Evolutionary conservation across 148 eudicot genomes (phyloP), one percentile per base, ranked within the genome.

Genomic region (Chenopodium formosanum): DNA sequence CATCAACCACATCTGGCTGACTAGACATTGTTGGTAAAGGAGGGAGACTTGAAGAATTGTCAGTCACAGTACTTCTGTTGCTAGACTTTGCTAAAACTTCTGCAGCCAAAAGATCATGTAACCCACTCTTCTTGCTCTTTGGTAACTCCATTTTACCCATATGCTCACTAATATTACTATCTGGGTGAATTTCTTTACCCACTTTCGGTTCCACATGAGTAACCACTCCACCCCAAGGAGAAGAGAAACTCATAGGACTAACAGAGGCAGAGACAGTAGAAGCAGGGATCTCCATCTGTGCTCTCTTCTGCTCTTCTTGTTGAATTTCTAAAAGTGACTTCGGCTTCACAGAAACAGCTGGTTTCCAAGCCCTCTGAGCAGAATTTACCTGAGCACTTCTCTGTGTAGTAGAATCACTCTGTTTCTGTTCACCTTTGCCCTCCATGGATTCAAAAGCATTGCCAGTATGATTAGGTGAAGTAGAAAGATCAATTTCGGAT

Each of bases 271-370:
- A 74, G 67, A 85, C 84, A 23, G 87, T 87, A 66, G 91, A 78
- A 82, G 72, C 83, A 14, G 86, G 84, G 70, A 52, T 69, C 79
- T 90, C 93, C 80, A 79, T 78, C 23, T 89, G 90, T 22, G 86
- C 92, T 81, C 86, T 92, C 70, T 79, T 85, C 82, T 94, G 94
- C 84, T 97, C 98, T 85, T 97, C 99, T 84, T 91, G 91, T 67
- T 97, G 99, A 87, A 94, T 97, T 86, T 97, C 99, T 73, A 91
- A n/a, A 12, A 97, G 85, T 53, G 97, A 91, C 82, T 91, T 94
- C 20, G 99, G 97, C 90, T 91, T 94, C 69, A 94, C 92, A 86
- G 84, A 88, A 37, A 91, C 93, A 74, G 99, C 91, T 76, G 94
- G 95, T 82, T 97, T 97, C 99, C 99, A 97, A 48, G 91, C 93